Evolutionary conservation across 257 asterid species (phyloP), one percentile per base, ranked within the genome.

Genomic region (Jacaranda mimosifolia): DNA sequence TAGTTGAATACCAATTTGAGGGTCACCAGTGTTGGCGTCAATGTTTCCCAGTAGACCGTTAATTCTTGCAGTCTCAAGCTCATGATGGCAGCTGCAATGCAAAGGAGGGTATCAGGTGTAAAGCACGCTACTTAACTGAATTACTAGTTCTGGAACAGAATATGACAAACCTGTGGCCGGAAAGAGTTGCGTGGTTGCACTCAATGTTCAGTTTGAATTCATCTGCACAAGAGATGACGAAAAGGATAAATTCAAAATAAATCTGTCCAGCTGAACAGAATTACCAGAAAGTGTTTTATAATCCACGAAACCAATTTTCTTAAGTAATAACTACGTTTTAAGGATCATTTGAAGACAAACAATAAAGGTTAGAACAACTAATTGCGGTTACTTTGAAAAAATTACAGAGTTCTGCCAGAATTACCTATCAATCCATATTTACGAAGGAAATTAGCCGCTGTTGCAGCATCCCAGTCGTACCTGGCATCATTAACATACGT

Each of bases 391-490:
- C 32, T 26, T 26, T 2, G 32, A 26, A 1, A 26, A 26, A 26
- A 26, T 26, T 43, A 18, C 57, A 60, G 1, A 36, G 36, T 21
- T 21, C 2, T 4, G 10, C 3, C 51, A 9, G 5, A 38, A 5
- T 67, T 83, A 94, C 99, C 97, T 68, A 93, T 83, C 75, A 96
- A 91, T 75, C 95, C 98, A 40, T 96, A 85, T 88, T 90, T 91
- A 13, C 97, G 97, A 72, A 96, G 90, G 88, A 96, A 96, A 81
- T 96, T 96, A 58, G 99, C 94, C 1, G 97, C 17, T 52, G 99
- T 96, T 63, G 99, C 98, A 56, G 99, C 99, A 79, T 96, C 99
- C 99, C 99, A 96, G 52, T 96, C 99, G 40, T 96, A 95, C 92
- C 99, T 94, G 80, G 59, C 64, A 81, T 62, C 32, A 26, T 26